Percentiles rank a stretch among this genome's conserved stretches.
Conservation (phyloP, 179 eudicot species). For the Beta corolliflora region DNA sequence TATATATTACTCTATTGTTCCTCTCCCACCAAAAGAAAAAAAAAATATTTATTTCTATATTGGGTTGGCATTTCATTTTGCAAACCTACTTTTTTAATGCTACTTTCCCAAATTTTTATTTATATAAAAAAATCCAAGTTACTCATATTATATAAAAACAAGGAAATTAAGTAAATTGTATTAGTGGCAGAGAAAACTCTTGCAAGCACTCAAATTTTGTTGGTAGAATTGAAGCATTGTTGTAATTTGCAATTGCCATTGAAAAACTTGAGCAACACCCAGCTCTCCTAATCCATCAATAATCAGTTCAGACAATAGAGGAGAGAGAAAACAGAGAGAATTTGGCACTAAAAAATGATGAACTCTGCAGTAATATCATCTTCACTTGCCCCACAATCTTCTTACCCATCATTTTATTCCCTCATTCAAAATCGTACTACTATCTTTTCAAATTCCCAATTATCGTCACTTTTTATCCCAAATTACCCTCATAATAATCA, state of each 20-base stretch:
- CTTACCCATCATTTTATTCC: slow-evolving; percentile 10
- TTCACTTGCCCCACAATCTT: slow-evolving; percentile 16
- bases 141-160: too few species aligned
- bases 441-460: slow-evolving; percentile 15
- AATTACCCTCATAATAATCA: slow-evolving; percentile 18
- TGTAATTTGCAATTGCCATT: not conserved
- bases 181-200: not conserved
- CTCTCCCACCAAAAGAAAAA: too few species aligned
- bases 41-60: too few species aligned
- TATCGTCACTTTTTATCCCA: not conserved
- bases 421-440: slow-evolving; percentile 9
- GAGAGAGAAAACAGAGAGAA: not conserved
- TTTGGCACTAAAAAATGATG: slow-evolving; percentile 13
- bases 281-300: not conserved
- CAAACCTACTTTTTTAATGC: too few species aligned
- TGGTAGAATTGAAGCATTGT: not conserved
- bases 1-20: too few species aligned
- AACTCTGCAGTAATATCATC: slow-evolving; percentile 13
- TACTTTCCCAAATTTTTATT: too few species aligned
- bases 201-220: not conserved
- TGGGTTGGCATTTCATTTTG: too few species aligned
- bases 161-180: too few species aligned
- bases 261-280: not conserved
- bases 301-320: too few species aligned
- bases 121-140: too few species aligned